Conservation (phyloP, 345 rosid species). For the Eucalyptus globulus region DNA sequence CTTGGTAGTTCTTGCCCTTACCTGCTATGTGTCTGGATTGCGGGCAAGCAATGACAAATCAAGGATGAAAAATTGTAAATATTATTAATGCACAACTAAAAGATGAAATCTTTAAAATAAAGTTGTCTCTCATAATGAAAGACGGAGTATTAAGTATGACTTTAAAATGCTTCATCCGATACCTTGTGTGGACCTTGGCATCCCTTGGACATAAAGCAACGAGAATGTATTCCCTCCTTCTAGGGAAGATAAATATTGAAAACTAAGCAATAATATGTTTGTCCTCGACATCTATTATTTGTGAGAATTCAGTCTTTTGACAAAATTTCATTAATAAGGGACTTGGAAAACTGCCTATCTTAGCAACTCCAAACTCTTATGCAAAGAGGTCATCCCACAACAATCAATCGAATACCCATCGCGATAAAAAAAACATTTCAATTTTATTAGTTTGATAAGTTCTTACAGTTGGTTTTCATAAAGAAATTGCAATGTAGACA, state of each 20-base stretch:
- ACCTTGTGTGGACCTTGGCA: no score
- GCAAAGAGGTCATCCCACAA: neutral
- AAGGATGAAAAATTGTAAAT: no score
- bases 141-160: no score
- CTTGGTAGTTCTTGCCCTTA: neutral
- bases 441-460: no score
- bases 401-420: neutral
- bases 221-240: no score
- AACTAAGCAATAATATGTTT: neutral
- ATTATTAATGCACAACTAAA: no score
- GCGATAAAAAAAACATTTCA: no score
- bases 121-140: no score
- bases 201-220: no score
- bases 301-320: neutral
- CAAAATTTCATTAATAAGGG: neutral
- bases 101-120: no score
- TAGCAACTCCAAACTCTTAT: neutral
- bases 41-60: neutral
- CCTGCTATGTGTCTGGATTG: neutral
- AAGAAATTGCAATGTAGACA: neutral
- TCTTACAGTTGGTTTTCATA: neutral
- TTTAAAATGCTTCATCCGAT: no score
- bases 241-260: no score
- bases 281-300: neutral
- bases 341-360: neutral